Conservation (phyloP, 1,284 basidiomycete genomes). For the Trichosporon sp. region DNA sequence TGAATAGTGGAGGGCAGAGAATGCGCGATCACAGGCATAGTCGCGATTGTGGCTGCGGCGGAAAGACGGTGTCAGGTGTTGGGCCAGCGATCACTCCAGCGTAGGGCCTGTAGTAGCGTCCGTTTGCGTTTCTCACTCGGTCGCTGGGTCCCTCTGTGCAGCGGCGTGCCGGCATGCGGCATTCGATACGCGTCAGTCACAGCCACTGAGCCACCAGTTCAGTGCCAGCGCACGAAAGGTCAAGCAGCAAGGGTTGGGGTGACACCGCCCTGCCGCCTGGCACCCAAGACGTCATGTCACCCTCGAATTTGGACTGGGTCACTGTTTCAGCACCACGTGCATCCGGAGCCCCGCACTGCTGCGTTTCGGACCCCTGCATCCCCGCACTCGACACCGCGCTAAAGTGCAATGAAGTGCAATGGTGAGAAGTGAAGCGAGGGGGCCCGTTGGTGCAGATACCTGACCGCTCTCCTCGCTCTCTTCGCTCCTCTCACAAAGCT, state of each 20-base stretch:
- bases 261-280: background rate
- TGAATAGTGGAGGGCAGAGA: background rate
- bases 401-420: too few species aligned
- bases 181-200: background rate
- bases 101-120: too few species aligned
- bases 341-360: background rate
- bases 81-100: too few species aligned
- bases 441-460: too few species aligned
- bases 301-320: background rate
- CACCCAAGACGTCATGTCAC: background rate
- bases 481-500: too few species aligned
- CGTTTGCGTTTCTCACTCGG: too few species aligned
- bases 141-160: background rate
- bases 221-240: background rate
- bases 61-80: background rate
- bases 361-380: background rate
- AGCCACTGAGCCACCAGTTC: background rate
- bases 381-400: background rate
- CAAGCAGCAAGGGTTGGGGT: background rate
- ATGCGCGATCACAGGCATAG: background rate
- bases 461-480: too few species aligned
- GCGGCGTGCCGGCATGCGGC: too few species aligned
- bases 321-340: constrained; percentile 19
- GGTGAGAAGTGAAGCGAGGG: too few species aligned
- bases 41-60: background rate